Evolutionary conservation across 1,139 yeast genomes (phyloP), one percentile per base, ranked within the genome.

Genomic region (Blastobotrys persicus): DNA sequence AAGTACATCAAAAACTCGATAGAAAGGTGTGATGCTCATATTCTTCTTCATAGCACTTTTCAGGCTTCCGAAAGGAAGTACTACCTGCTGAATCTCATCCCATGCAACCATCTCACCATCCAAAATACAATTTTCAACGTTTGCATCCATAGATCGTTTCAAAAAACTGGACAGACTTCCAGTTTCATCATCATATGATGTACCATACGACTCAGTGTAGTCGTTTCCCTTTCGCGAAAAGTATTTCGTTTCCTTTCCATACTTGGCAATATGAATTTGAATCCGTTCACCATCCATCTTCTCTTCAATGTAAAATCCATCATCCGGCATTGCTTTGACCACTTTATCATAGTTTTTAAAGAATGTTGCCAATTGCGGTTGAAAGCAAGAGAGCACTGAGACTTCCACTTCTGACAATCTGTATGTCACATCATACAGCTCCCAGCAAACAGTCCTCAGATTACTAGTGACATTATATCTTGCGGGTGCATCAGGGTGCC

Each of bases 51-150:
- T 62, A 40, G 87, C 79, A 4, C 85, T 75, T 60, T 86, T 85
- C 37, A 91, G 75, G 0, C 87, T 77, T 0, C 95, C 95, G 69
- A 88, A 88, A 0, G 96, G 95, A 17, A 88, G 69, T 6, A 88
- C 74, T 1, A 73, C 73, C 35, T 81, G 70, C 16, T 80, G 69
- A 11, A 74, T 69, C 11, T 78, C 78, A 64, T 91, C 96, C 78
- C 81, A 89, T 0, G 95, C 89, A 0, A 91, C 83, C 89, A 92
- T 86, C 67, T 92, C 98, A 1, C 98, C 98, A 68, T 92, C 98
- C 3, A 92, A 63, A 2, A 92, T 75, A 39, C 74, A 64, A 44
- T 67, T 67, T 44, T 70, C 61, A 2, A 87, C 79, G 33, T 65
- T 55, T 1, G 68, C 67, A 18, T 70, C 67, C 53, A 82, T 72